Base-by-base conservation (phyloP, 768 basidiomycete species). In the Phylloporus scabripes region DNA sequence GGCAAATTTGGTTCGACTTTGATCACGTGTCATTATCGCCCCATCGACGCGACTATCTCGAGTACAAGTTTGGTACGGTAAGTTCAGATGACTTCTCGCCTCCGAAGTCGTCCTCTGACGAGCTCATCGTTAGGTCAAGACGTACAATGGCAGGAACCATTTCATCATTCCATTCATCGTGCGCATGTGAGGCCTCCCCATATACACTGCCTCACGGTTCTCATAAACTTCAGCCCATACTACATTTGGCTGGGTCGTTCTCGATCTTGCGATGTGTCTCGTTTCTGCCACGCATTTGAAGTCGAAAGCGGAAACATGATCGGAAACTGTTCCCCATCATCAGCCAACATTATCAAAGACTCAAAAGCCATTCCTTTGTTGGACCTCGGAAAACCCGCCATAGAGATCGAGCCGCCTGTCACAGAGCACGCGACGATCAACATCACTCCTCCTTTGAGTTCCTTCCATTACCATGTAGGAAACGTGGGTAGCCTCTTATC, bases 221-320 rank as follows among this genome's bases (percentile, higher is more conserved):
- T 42, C 14, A 18, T 5, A 29, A 21, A 26, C 14, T 14, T 2
- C 49, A 82, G 78, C 24, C 81, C 82, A 0, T 85, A 84, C 69
- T 88, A 87, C 62, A 80, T 89, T 55, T 87, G 83, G 77, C 73
- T 89, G 26, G 85, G 85, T 31, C 80, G 83, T 43, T 78, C 83
- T 8, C 79, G 83, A 21, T 67, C 74, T 4, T 75, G 80, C 51
- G 81, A 84, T 51, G 77, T 81, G 14, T 73, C 82, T 1, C 70
- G 69, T 3, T 72, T 75, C 41, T 74, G 73, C 42, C 77, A 81
- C 54, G 77, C 79, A 1, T 84, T 85, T 59, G 81, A 83, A 54
- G 67, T 79, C 18, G 80, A 83, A 54, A 71, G 79, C 7, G 85
- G 83, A 21, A 85, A 83, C 60, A 67, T 70, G 55, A 67, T 76